Conservation (phyloP, 1,139 yeast species). For the Chernovozyma aurita region DNA sequence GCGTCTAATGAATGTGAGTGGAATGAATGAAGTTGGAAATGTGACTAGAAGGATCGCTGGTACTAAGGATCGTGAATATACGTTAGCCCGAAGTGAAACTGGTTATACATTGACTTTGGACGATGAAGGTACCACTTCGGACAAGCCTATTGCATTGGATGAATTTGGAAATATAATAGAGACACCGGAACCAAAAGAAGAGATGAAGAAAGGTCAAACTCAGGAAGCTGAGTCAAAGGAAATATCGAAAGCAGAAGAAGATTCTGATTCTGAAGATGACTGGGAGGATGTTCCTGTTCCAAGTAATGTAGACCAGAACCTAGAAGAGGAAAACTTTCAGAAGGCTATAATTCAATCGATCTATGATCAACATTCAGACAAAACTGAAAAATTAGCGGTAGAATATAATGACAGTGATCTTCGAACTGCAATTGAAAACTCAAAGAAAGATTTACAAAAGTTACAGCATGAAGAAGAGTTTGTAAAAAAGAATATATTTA, state of each 20-base stretch:
- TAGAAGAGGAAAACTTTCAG: constrained; percentile 27
- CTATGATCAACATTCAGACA: constrained; percentile 26
- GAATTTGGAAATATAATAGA: constrained; percentile 21
- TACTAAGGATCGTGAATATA: constrained; percentile 73
- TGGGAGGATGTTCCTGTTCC: constrained; percentile 57
- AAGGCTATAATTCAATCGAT: constrained; percentile 35
- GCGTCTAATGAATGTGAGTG: constrained; percentile 76
- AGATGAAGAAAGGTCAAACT: constrained; percentile 5
- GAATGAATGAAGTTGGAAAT: constrained; percentile 61
- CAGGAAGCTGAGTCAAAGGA: constrained; percentile 3
- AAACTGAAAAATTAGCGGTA: neutral
- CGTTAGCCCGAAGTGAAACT: constrained; percentile 68
- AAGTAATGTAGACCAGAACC: constrained; percentile 14
- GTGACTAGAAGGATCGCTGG: constrained; percentile 71
- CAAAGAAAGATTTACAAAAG: constrained; percentile 32
- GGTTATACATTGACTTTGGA: constrained; percentile 84
- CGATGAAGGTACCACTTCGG: constrained; percentile 23
- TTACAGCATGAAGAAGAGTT: constrained; percentile 13
- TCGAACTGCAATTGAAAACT: constrained; percentile 42
- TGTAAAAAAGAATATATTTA: constrained; percentile 8
- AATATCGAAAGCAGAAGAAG: constrained; percentile 10
- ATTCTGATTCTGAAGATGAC: constrained; percentile 38
- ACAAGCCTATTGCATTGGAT: constrained; percentile 43
- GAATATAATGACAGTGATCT: constrained; percentile 23
- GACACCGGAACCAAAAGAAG: neutral